Evolutionary conservation across 768 basidiomycete species (phyloP).

Genomic region (Tubosaeta brunneosetosa): DNA sequence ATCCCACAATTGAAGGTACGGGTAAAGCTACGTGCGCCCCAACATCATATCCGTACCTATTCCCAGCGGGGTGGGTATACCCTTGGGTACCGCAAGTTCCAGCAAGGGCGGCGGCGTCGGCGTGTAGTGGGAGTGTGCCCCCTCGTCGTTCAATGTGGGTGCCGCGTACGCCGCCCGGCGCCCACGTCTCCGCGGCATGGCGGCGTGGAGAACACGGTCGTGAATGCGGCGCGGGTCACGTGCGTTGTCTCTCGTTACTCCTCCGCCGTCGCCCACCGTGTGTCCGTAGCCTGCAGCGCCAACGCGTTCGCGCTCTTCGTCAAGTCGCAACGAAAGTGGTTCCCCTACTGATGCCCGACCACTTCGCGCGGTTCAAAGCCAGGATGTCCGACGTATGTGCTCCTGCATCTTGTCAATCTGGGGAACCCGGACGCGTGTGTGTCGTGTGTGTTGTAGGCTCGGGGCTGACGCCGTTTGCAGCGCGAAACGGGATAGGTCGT

Average conservation of each 20-base stretch:
- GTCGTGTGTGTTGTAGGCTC: constrained; percentile 33
- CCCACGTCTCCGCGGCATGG: constrained; percentile 85
- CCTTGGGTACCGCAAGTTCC: no score
- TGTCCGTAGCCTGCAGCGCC: constrained; percentile 41
- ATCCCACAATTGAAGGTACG: no score
- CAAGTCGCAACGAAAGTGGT: constrained; percentile 84
- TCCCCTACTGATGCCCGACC: constrained; percentile 50
- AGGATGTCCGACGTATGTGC: constrained; percentile 56
- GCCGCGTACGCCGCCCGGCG: constrained; percentile 37
- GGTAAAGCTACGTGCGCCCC: no score
- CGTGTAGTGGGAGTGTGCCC: no score
- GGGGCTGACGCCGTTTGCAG: constrained; percentile 31
- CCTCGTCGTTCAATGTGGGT: no score
- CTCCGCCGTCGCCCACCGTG: background rate
- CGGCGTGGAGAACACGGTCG: constrained; percentile 68
- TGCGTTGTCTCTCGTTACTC: constrained; percentile 23
- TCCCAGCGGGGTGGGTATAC: no score
- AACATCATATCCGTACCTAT: no score
- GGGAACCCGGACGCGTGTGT: constrained; percentile 73
- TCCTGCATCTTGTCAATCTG: constrained; percentile 82
- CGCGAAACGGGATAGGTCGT: constrained; percentile 65
- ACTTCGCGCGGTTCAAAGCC: constrained; percentile 53
- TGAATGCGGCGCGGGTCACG: constrained; percentile 71
- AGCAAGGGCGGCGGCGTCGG: no score
- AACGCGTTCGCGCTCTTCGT: constrained; percentile 80